Evolutionary conservation across 176 grass and related monocot genomes (phyloP), one percentile per base, ranked within the genome.

Genomic region (Elymus sibiricus): DNA sequence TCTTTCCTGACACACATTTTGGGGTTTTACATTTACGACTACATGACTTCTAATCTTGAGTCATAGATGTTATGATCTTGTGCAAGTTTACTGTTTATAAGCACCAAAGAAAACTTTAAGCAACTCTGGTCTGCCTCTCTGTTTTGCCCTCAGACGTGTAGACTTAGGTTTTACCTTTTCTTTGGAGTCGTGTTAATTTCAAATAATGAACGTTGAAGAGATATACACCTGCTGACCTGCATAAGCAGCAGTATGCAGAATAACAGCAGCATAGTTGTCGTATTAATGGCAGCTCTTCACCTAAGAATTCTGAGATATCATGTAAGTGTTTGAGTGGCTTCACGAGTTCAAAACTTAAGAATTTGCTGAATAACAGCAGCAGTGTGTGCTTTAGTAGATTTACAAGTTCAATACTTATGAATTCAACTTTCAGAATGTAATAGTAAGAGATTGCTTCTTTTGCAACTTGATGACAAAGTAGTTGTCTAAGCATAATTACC

Each of bases 401-500:
- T 63, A 28, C 35, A 42, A 29, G 38, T 64, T 65, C 9, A 64
- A 46, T 46, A 64, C 60, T 79, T 21, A 11, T 21, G 37, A 19
- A 64, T 79, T 79, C n/a, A 11, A 79, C 37, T 79, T 64, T 27
- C 11, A 29, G 35, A 55, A 65, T 44, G 37, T 69, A 70, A 51
- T 39, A 9, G 58, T 79, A 19, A 25, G 56, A 19, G 16, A 43
- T 75, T 58, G 44, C 4, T 13, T 79, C 44, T 16, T 49, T 67
- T 71, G 32, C 9, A 31, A 29, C 66, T 71, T 64, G 15, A 79
- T 22, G 64, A 3, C 42, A 34, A 64, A 79, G 55, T 61, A 53
- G 12, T 74, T 89, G 35, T 64, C 75, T 70, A 60, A 78, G 69
- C 22, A 31, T 55, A 9, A 22, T 70, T 82, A 26, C 85, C 85